Evolutionary conservation across 2,329 filamentous ascomycete genomes (phyloP), one percentile per base, ranked within the genome.

Genomic region (Xylariaceae sp.): DNA sequence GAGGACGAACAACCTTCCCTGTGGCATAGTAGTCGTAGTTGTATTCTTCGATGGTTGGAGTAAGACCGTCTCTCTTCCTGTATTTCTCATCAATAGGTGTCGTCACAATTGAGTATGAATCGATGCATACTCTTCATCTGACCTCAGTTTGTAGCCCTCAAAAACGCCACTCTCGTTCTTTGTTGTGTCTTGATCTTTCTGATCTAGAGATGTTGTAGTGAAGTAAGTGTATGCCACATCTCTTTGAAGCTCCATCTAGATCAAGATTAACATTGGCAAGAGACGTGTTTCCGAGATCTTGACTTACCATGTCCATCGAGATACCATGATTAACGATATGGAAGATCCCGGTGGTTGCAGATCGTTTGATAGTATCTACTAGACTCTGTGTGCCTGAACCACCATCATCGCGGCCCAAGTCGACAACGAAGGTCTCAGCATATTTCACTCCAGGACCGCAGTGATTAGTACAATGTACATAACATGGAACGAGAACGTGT

Each of bases 21-120:
- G 42, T 44, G 12, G 42, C 42, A 19, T 44, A 44, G 31, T 31
- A 44, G 22, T 44, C 42, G 27, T 44, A 44, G 42, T 44, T 44
- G 22, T 44, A 44, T 19, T 44, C 42, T 27, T 44, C 42, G 14
- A 44, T 44, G 12, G 42, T 44, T 6, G 42, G 42, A 35, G 31
- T 44, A 14, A 44, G 31, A 9, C 42, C 42, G n/a, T 15, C 14
- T 35, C 7, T 30, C 42, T 44, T 44, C 27, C 42, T 44, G 31
- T 5, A 33, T 2, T 11, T n/a, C 14, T 12, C 17, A 44, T 44
- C 33, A 10, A 12, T 22, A 15, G 19, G 10, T 15, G 22, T 7
- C 2, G 7, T 31, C 7, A 32, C 11, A 15, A 11, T 44, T 18
- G 11, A 36, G 9, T 17, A 17, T 10, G 6, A 35, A 7, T 2